A percentile compares a stretch with the other conserved stretches of the same genome.
These are phyloP conservation scores for Cryptococcus depauperatus DNA, from an alignment of 1,284 basidiomycete species.

Conservation along the genomic window DNA sequence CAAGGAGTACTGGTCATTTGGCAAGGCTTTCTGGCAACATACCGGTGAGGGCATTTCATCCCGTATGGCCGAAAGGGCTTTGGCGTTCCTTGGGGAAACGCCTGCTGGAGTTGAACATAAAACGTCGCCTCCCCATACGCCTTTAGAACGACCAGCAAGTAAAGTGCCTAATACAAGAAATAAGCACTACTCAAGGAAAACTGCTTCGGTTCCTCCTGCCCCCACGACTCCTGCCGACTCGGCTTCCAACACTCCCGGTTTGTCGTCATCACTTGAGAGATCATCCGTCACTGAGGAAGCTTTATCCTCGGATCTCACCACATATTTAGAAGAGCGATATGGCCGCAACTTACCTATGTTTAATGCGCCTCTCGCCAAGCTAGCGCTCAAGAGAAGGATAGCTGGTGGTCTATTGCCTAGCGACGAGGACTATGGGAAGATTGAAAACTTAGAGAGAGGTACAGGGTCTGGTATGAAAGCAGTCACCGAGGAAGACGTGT, in stretches of 20 bases:
- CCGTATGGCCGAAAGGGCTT: constrained; percentile 72
- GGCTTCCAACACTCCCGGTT: constrained; percentile 6
- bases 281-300: constrained; percentile 40
- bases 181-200: constrained; percentile 33
- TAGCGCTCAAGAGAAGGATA: constrained; percentile 75
- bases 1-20: constrained; percentile 56
- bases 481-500: constrained; percentile 78
- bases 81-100: constrained; percentile 55
- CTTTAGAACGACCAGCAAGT: constrained; percentile 12
- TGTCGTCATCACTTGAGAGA: neutral
- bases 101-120: constrained; percentile 27
- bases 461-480: constrained; percentile 49
- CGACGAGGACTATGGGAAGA: constrained; percentile 39
- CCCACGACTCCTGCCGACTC: constrained; percentile 8
- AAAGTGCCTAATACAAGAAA: constrained; percentile 36
- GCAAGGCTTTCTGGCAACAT: constrained; percentile 95
- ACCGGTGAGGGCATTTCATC: constrained; percentile 84
- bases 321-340: constrained; percentile 84
- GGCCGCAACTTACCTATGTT: constrained; percentile 80
- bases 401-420: constrained; percentile 74
- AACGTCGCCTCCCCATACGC: constrained; percentile 8
- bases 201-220: constrained; percentile 7
- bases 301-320: constrained; percentile 47
- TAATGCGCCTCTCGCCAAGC: constrained; percentile 69
- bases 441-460: constrained; percentile 34